A percentile compares a stretch with the other conserved stretches of the same genome.
Evolutionary conservation across 768 basidiomycete genomes (phyloP).

Genomic region (Saitozyma podzolica): DNA sequence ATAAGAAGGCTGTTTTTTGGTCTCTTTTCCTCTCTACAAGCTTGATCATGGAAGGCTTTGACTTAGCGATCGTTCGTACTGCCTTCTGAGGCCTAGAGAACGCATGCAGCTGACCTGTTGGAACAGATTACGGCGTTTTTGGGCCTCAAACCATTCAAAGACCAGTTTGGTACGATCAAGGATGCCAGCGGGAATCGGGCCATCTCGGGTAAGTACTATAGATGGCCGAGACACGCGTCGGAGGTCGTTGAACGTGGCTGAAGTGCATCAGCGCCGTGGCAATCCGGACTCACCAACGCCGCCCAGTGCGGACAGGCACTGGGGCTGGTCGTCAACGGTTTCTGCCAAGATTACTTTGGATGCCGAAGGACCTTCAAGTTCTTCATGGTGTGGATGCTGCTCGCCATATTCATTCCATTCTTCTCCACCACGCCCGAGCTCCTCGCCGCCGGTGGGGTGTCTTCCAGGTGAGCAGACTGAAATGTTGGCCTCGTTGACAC

Average conservation of each 20-base stretch:
- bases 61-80: constrained; percentile 10
- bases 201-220: constrained; percentile 16
- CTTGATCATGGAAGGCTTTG: constrained; percentile 34
- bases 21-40: constrained; percentile 15
- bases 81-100: background rate
- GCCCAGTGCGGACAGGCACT: constrained; percentile 44
- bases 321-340: constrained; percentile 23
- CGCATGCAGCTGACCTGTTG: background rate
- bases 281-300: constrained; percentile 46
- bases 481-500: background rate
- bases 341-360: constrained; percentile 28
- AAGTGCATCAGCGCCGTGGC: constrained; percentile 42
- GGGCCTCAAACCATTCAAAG: constrained; percentile 25
- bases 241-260: background rate
- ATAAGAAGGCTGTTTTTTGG: constrained; percentile 36
- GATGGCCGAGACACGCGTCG: too few species aligned
- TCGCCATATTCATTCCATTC: constrained; percentile 28
- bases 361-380: constrained; percentile 24
- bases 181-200: constrained; percentile 9
- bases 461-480: constrained; percentile 19
- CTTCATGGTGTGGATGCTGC: constrained; percentile 30
- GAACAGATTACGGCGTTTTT: constrained; percentile 28
- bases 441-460: constrained; percentile 41
- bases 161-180: constrained; percentile 14
- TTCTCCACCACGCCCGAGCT: constrained; percentile 22